Percentiles rank a stretch among this genome's conserved stretches.
Evolutionary conservation across 768 basidiomycete species (phyloP).

Genomic region (Pleurotus ostreatus): DNA sequence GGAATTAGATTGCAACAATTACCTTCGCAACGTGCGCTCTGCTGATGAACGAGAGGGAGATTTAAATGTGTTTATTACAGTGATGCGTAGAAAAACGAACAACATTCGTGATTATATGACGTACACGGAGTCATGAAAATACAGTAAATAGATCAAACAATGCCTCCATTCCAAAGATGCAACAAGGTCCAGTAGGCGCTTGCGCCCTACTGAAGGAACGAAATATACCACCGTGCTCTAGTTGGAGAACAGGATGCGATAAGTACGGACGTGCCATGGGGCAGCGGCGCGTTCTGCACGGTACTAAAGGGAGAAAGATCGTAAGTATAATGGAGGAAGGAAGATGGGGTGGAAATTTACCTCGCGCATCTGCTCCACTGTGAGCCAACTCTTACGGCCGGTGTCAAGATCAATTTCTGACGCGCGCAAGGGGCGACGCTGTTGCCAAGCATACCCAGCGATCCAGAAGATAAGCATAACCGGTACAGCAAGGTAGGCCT

Average conservation of each 20-base stretch:
- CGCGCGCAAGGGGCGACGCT: constrained; percentile 30
- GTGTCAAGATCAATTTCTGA: constrained; percentile 39
- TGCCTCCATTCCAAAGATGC: neutral
- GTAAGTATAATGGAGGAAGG: neutral
- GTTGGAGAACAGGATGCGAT: constrained; percentile 37
- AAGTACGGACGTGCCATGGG: constrained; percentile 31
- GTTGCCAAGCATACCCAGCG: constrained; percentile 36
- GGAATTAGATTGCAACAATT: too few relatives aligned
- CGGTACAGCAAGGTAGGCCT: constrained; percentile 35
- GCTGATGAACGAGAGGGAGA: too few relatives aligned
- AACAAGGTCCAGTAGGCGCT: neutral
- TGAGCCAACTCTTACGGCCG: constrained; percentile 44
- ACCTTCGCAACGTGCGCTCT: too few relatives aligned
- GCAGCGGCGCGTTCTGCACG: constrained; percentile 35
- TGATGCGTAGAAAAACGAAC: neutral
- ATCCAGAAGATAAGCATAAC: constrained; percentile 36
- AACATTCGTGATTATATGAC: neutral
- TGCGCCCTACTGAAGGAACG: neutral
- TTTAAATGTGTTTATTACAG: neutral
- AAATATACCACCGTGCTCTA: constrained; percentile 12
- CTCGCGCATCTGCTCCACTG: constrained; percentile 39
- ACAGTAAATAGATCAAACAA: neutral
- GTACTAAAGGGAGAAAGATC: constrained; percentile 20
- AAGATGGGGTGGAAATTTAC: constrained; percentile 13
- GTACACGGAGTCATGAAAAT: neutral